A percentile compares a stretch with the other conserved stretches of the same genome.
Evolutionary conservation across 352 stramenopile species (phyloP).

Genomic region (Phytophthora constricta): DNA sequence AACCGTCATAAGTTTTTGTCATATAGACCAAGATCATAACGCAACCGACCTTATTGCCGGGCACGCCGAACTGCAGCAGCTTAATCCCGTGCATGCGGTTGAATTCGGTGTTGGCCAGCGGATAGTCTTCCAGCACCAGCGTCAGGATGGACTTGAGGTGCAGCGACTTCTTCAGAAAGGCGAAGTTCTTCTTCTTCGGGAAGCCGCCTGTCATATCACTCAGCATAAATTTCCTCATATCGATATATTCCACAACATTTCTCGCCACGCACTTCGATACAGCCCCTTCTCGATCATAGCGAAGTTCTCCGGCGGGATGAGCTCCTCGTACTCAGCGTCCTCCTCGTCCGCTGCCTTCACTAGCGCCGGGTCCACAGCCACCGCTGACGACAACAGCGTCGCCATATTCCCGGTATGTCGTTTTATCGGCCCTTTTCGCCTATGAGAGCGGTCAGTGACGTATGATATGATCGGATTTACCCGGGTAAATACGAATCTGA

Average conservation of each 20-base stretch:
- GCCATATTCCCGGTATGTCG: no score
- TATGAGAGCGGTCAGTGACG: no score
- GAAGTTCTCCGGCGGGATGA: slow-evolving; percentile 90
- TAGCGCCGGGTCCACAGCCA: slow-evolving; percentile 21
- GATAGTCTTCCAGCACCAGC: slow-evolving; percentile 89
- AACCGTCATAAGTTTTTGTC: slow-evolving; percentile 1
- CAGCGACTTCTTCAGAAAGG: slow-evolving; percentile 81
- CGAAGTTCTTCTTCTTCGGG: slow-evolving; percentile 91
- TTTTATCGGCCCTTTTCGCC: no score
- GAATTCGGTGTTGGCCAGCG: slow-evolving; percentile 81
- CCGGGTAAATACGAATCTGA: no score
- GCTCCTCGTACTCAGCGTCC: slow-evolving; percentile 79
- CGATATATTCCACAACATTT: no score
- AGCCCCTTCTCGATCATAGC: slow-evolving; percentile 89
- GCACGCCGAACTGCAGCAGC: slow-evolving; percentile 85
- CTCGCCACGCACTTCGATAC: slow-evolving; percentile 70
- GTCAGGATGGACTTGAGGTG: slow-evolving; percentile 85
- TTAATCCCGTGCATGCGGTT: slow-evolving; percentile 82
- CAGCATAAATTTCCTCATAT: no score
- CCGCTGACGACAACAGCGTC: slow-evolving; percentile 23
- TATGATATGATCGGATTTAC: no score
- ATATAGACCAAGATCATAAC: not conserved
- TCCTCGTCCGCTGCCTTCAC: slow-evolving; percentile 66
- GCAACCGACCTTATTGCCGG: slow-evolving; percentile 74
- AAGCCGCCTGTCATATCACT: slow-evolving; percentile 66